Percentiles rank a stretch among this genome's conserved stretches.
phyloP scores from a whole-genome alignment of 495 filamentous ascomycete genomes.

The Delitschia confertaspora region DNA sequence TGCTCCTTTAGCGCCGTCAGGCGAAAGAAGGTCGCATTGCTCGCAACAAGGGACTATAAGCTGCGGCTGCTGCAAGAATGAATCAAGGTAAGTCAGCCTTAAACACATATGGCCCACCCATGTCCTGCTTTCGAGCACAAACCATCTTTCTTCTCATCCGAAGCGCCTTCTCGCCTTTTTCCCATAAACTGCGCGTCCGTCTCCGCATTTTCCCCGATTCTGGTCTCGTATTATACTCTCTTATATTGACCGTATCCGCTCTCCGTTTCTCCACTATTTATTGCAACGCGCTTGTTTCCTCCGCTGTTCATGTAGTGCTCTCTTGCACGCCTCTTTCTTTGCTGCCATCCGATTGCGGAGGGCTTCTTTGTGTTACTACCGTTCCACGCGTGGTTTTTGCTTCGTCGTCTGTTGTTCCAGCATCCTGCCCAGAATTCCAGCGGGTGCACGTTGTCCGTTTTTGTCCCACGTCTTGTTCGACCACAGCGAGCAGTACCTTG shows the following conservation, averaged over 20 bases:
- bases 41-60: slow-evolving; percentile 12
- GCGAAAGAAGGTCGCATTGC: slow-evolving; percentile 3
- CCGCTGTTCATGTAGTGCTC: slow-evolving; percentile 26
- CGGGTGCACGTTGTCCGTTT: slow-evolving; percentile 27
- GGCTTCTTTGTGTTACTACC: slow-evolving; percentile 17
- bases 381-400: slow-evolving; percentile 18
- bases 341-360: slow-evolving; percentile 26
- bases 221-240: neutral
- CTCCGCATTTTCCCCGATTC: slow-evolving; percentile 23
- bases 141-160: slow-evolving; percentile 1
- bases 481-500: slow-evolving; percentile 16
- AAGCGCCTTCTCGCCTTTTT: slow-evolving; percentile 8
- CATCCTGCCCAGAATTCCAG: neutral
- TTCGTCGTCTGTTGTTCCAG: slow-evolving; percentile 1
- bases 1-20: neutral
- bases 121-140: slow-evolving; percentile 16
- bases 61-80: slow-evolving; percentile 24
- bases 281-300: slow-evolving; percentile 23
- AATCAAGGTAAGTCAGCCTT: slow-evolving; percentile 31
- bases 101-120: slow-evolving; percentile 17
- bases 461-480: slow-evolving; percentile 27
- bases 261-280: slow-evolving; percentile 14
- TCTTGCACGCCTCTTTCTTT: slow-evolving; percentile 23
- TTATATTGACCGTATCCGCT: slow-evolving; percentile 6
- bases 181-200: slow-evolving; percentile 18